Percentiles rank a stretch among this genome's conserved stretches.
Evolutionary conservation across 2,329 filamentous ascomycete genomes (phyloP).

Genomic region (Fusarium decemcellulare): DNA sequence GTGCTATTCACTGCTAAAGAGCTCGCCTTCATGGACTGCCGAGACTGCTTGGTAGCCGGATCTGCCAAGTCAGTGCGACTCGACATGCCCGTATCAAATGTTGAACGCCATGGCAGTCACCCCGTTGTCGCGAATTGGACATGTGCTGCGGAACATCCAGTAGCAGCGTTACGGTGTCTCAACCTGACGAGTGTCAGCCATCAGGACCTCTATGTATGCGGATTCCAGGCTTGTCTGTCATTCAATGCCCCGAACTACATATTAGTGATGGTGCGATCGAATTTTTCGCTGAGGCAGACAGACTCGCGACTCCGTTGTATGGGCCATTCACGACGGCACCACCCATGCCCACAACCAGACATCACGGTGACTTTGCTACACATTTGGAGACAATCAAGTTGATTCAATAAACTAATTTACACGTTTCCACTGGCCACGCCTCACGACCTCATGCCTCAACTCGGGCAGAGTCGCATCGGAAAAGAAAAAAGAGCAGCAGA

Average conservation of each 20-base stretch:
- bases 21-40: too few relatives aligned
- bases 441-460: conserved; percentile 23
- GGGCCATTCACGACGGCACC: neutral
- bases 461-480: conserved; percentile 27
- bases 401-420: conserved; percentile 37
- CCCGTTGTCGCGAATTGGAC: neutral
- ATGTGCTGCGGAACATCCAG: too few relatives aligned
- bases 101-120: neutral
- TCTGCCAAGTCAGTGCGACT: neutral
- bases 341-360: neutral
- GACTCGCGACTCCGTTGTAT: neutral
- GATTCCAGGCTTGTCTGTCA: neutral
- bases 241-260: neutral
- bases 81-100: neutral
- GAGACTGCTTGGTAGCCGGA: neutral
- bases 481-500: conserved; percentile 40
- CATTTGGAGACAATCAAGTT: conserved; percentile 34
- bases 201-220: neutral
- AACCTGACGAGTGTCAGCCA: neutral
- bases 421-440: conserved; percentile 34
- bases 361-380: neutral
- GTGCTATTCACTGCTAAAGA: neutral
- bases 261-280: too few relatives aligned
- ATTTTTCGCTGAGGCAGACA: too few relatives aligned
- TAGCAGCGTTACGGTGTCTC: neutral